phyloP scores from a whole-genome alignment of 768 basidiomycete genomes.

The Mycena galopus region DNA sequence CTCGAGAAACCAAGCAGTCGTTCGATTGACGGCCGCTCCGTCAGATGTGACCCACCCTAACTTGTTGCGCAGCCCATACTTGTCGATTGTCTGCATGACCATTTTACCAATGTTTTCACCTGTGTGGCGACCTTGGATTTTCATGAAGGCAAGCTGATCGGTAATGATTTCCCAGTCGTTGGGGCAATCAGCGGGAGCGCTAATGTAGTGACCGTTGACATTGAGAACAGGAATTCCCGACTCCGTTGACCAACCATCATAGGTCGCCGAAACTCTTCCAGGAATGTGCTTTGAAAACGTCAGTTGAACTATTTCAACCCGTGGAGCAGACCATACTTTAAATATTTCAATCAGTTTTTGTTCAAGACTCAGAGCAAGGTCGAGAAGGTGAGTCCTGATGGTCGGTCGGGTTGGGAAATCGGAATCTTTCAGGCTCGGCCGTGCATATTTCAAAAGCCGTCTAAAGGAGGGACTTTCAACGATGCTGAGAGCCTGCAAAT shows the following conservation, averaged over 20 bases:
- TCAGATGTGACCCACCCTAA: conserved; percentile 29
- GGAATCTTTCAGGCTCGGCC: not conserved
- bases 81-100: conserved; percentile 20
- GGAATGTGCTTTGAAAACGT: not conserved
- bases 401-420: not conserved
- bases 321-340: not conserved
- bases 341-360: not conserved
- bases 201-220: conserved; percentile 36
- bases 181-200: conserved; percentile 4
- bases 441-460: not conserved
- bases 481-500: not conserved
- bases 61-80: conserved; percentile 21
- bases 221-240: conserved; percentile 34
- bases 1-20: conserved; percentile 14
- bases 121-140: conserved; percentile 23
- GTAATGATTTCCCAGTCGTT: conserved; percentile 30
- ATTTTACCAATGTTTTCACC: conserved; percentile 18
- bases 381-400: not conserved
- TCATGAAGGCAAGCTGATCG: conserved; percentile 30
- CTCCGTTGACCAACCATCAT: conserved; percentile 36
- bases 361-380: not conserved
- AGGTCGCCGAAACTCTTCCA: conserved; percentile 13
- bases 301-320: not conserved
- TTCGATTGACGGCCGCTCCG: conserved; percentile 25
- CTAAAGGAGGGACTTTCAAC: not conserved